Conservation (phyloP, 1,139 yeast species). For the Pichia sp. region DNA sequence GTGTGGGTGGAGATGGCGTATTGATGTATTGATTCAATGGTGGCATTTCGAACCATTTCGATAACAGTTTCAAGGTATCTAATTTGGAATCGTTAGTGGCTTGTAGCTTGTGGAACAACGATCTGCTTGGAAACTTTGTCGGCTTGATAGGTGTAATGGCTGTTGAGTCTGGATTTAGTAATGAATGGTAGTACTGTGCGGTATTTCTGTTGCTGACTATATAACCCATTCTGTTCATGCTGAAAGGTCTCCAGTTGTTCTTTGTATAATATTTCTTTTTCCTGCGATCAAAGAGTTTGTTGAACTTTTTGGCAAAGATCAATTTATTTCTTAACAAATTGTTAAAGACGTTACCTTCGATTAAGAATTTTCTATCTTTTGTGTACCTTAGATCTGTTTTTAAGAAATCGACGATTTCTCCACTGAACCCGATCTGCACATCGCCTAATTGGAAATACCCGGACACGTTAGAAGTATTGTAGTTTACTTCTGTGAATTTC, state of each 20-base stretch:
- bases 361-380: conserved; percentile 18
- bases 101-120: conserved; percentile 24
- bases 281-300: conserved; percentile 14
- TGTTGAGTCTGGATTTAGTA: too few species aligned
- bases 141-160: conserved; percentile 9
- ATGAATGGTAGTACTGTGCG: too few species aligned
- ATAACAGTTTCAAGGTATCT: conserved; percentile 23
- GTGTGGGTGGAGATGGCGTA: conserved; percentile 34
- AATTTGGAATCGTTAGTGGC: conserved; percentile 3
- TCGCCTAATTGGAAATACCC: conserved; percentile 25
- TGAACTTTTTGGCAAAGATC: conserved; percentile 7
- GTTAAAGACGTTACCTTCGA: conserved; percentile 31
- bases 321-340: conserved; percentile 28
- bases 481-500: conserved; percentile 23
- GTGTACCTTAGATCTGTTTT: conserved; percentile 27
- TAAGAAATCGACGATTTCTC: conserved; percentile 29
- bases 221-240: conserved; percentile 30
- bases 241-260: conserved; percentile 29
- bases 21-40: conserved; percentile 33
- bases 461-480: conserved; percentile 13
- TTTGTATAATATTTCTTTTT: conserved; percentile 13
- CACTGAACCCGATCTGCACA: conserved; percentile 24
- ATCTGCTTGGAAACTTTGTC: conserved; percentile 29
- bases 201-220: conserved; percentile 20
- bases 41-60: conserved; percentile 35